Percentiles rank a stretch among this genome's conserved stretches.
Conservation (phyloP, 1,284 basidiomycete species). For the Fomitopsis schrenkii region DNA sequence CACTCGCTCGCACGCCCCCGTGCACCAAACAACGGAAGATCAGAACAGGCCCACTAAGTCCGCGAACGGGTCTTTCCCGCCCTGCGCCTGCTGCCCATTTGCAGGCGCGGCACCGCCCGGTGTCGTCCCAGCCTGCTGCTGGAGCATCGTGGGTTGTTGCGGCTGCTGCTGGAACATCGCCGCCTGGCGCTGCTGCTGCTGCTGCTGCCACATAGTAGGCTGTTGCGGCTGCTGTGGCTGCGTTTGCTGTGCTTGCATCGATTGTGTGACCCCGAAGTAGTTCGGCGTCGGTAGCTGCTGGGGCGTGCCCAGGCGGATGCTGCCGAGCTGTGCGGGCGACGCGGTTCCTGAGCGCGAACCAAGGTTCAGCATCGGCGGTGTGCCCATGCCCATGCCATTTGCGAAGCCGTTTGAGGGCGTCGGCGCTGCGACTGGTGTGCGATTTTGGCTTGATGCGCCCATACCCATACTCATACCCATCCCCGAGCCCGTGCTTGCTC, state of each 20-base stretch:
- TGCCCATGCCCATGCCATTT: constrained; percentile 9
- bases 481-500: constrained; percentile 1
- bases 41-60: constrained; percentile 74
- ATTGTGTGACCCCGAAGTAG: constrained; percentile 7
- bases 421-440: constrained; percentile 1
- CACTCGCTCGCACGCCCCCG: not conserved
- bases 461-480: constrained; percentile 18
- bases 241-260: constrained; percentile 17
- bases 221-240: not conserved
- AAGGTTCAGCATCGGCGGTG: constrained; percentile 2
- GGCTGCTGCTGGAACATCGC: constrained; percentile 6
- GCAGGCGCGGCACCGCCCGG: constrained; percentile 11
- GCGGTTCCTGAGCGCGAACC: constrained; percentile 13
- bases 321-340: constrained; percentile 17
- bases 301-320: constrained; percentile 27
- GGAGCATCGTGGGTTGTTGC: constrained; percentile 9
- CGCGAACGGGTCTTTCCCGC: constrained; percentile 72
- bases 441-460: constrained; percentile 3
- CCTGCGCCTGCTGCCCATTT: constrained; percentile 32
- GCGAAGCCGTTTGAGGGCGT: constrained; percentile 5
- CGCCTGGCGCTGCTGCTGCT: constrained; percentile 14
- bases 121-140: constrained; percentile 10
- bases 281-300: constrained; percentile 15
- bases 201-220: constrained; percentile 11
- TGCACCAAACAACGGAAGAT: not conserved